Conservation (phyloP, 1,139 yeast species). For the Meyerozyma elateridarum region DNA sequence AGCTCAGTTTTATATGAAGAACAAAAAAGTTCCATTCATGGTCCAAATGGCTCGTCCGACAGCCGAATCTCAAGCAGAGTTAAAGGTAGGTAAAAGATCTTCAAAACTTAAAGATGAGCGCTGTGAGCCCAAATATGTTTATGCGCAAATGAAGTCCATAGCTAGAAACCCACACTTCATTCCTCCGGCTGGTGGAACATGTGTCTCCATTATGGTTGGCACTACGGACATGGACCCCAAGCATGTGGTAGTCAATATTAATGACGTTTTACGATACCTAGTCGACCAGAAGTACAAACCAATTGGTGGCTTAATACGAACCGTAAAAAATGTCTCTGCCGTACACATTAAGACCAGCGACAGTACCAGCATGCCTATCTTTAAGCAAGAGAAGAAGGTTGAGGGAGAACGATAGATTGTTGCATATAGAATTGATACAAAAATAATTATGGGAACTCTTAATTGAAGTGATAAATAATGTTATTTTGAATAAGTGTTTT, state of each 20-base stretch:
- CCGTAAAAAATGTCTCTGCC: conserved; percentile 40
- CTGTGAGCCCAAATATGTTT: conserved; percentile 58
- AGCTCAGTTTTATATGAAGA: conserved; percentile 50
- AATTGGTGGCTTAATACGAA: conserved; percentile 53
- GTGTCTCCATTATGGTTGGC: conserved; percentile 51
- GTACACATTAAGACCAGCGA: conserved; percentile 59
- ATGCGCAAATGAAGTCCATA: conserved; percentile 57
- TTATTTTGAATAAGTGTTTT: too few relatives aligned
- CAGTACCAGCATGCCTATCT: conserved; percentile 53
- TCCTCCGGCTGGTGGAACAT: conserved; percentile 54
- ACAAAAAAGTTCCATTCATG: conserved; percentile 60
- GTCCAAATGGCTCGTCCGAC: conserved; percentile 56
- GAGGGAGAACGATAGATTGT: too few relatives aligned
- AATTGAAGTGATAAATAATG: too few relatives aligned
- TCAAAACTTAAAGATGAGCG: conserved; percentile 46
- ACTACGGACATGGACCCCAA: conserved; percentile 38
- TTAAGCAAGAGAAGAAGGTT: conserved; percentile 14
- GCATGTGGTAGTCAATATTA: conserved; percentile 49
- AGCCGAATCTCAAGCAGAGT: conserved; percentile 29
- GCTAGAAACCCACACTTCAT: conserved; percentile 56
- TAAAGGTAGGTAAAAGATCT: conserved; percentile 29
- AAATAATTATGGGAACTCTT: too few relatives aligned
- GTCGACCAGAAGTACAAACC: conserved; percentile 45
- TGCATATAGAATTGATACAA: too few relatives aligned
- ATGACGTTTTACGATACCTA: conserved; percentile 49